Base-by-base conservation (phyloP, 306 rosid genomes). In the Gleditsia sinensis region DNA sequence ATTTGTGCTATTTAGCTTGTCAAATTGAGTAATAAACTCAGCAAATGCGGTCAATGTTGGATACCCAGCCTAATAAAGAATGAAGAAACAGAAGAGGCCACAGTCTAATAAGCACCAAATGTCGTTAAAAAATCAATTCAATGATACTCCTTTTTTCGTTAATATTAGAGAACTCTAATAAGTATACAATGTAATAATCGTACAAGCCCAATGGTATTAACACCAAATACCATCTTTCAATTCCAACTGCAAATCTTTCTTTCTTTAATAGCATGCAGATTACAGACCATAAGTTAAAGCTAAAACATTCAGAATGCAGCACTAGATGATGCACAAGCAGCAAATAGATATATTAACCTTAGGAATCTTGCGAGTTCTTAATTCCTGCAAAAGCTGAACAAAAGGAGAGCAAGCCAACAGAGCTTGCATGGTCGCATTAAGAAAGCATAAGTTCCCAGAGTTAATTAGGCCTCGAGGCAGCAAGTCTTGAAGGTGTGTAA, bases 371-470 rank as follows among this genome's bases (percentile, higher is more conserved):
- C 82, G 89, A 58, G 80, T 82, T 76, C 87, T 85, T 67, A 90
- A 75, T 36, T 88, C 92, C 71, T 85, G 89, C 76, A 95, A 73
- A 79, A 95, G 94, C 58, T 84, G 88, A 65, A 92, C 88, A 67
- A 95, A 95, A 51, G 91, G 97, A 61, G 94, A 85, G 48, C 99
- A 92, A n/a, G 95, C 80, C 77, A 95, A 80, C 40, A 95, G 96
- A 64, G 97, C 98, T 79, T 95, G 99, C 81, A 95, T 46, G 21
- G 93, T 90, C 30, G 99, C 89, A 83, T 86, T 92, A 58, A 95
- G 90, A 81, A 95, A 95, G 80, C 99, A 95, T 46, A 95, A 74
- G 80, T 95, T 95, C 72, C 99, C 99, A 1, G 87, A 82, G 78
- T 95, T 95, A 14, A 90, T 69, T 54, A 95, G 87, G 33, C 99